phyloP scores from a whole-genome alignment of 371 early-diverging fungal species.

The Sporodiniella umbellata region DNA sequence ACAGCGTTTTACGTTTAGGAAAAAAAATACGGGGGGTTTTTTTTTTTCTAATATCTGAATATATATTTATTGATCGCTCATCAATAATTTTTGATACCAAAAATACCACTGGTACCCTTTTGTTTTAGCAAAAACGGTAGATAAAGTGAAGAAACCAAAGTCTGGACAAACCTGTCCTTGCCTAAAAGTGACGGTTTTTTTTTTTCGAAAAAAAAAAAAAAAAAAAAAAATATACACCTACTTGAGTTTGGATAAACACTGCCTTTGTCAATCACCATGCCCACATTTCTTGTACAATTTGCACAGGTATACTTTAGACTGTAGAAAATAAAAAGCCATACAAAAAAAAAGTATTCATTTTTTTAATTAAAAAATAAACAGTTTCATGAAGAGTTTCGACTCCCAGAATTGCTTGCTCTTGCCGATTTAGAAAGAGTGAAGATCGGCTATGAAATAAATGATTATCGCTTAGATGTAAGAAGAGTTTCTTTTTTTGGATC shows the following conservation, averaged over 20 bases:
- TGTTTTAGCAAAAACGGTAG: too few species aligned
- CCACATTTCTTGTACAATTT: constrained; percentile 41
- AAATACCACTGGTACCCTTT: too few species aligned
- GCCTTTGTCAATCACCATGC: constrained; percentile 19
- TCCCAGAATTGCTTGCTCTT: constrained; percentile 80
- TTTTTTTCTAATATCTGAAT: too few species aligned
- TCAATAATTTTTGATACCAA: too few species aligned
- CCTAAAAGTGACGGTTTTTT: too few species aligned
- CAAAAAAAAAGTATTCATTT: neutral
- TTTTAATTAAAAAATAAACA: constrained; percentile 13
- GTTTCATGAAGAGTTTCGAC: constrained; percentile 71
- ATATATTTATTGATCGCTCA: too few species aligned
- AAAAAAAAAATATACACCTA: neutral
- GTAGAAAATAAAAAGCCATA: neutral
- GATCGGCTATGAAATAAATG: constrained; percentile 49
- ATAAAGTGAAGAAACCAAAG: too few species aligned
- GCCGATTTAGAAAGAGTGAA: constrained; percentile 68
- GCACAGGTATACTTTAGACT: constrained; percentile 45
- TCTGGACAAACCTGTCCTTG: too few species aligned
- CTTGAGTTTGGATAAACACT: neutral
- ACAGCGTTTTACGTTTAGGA: too few species aligned
- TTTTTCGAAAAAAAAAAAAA: too few species aligned
- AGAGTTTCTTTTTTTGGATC: too few species aligned
- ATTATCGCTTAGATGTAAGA: constrained; percentile 55
- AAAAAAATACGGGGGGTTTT: too few species aligned